Evolutionary conservation across 495 filamentous ascomycete species (phyloP), one percentile per base, ranked within the genome.

Genomic region (Chaetomium tenue): DNA sequence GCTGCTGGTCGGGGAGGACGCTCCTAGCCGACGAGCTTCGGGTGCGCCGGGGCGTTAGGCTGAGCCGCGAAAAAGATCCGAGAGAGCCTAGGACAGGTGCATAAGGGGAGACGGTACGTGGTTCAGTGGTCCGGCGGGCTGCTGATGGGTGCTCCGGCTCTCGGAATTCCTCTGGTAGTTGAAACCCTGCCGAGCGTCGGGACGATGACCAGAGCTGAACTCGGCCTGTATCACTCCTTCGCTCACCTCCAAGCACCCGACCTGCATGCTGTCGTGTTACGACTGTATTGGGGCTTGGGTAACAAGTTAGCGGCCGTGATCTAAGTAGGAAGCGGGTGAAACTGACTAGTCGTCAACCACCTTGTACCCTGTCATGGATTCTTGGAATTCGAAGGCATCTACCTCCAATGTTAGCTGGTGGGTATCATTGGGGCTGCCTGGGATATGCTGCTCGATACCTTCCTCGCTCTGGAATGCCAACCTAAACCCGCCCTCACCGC

Each of bases 291-390:
- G 47, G 28, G 47, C 65, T 67, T n/a, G 15, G 37, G 25, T 11
- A n/a, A 23, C 23, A 28, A 42, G 22, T 44, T 22, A 28, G 26
- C 33, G 22, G 30, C 11, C 22, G 16, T 5, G 22, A 11, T 37
- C 11, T 3, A 18, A 4, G 22, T 0, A 20, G 8, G 39, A 22
- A n/a, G 26, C 26, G 25, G 11, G 61, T 5, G 50, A 28, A 25
- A 56, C 66, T 30, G 13, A 70, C 64, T 62, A 44, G 42, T 70
- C 57, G 50, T 70, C 68, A 0, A 70, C 68, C 23, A 70, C 58
- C 51, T 66, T 66, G 61, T 64, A 70, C 2, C 68, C 68, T 2
- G 64, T 70, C 28, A 66, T 47, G 13, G 50, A 64, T 42, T 66
- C 46, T 26, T 70, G 68, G n/a, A 66, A 66, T 20, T 22, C 47